Evolutionary conservation across 2,329 filamentous ascomycete species (phyloP), one percentile per base, ranked within the genome.

Genomic region (Scedosporium dehoogii): DNA sequence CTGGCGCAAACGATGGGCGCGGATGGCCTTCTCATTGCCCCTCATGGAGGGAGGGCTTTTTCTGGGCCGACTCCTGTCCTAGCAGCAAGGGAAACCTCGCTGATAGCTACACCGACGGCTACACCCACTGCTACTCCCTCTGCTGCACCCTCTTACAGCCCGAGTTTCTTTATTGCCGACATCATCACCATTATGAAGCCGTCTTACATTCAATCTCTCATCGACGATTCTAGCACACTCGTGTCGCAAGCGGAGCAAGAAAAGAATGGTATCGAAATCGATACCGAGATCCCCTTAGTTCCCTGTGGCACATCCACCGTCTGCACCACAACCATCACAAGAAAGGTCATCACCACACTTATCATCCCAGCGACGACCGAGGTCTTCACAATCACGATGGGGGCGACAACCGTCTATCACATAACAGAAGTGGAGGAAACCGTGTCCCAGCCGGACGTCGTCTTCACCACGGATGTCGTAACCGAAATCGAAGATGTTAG

Each of bases 171-270:
- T 14, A 3, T 25, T 1, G 2, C 42, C 56, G 23, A 58, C 21
- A 55, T 60, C 51, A 29, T 60, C 23, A 23, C 60, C 23, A 16
- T 57, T 55, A 64, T 53, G 63, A 65, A 44, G 62, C 64, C 23
- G 58, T 57, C 7, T 63, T 14, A 60, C 6, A 42, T 64, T 23
- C 38, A 25, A 38, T 29, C 29, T 12, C 56, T 27, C 29, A 10
- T n/a, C 33, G 44, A 61, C 6, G 21, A 46, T 16, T 14, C 57
- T 5, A 6, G 42, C 55, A 10, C 2, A 21, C 1, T 56, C 21
- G 1, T 33, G 21, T 3, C 46, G 59, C 5, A 55, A 9, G 59
- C 33, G 1, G 64, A 60, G 25, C 10, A 42, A 1, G 59, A 63
- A 4, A 25, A 55, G 33, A 59, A 51, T 23, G 48, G 59, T 16